These are phyloP conservation scores for Coleophoma eucalyptorum DNA, from an alignment of 2,329 filamentous ascomycete genomes.

Conservation along the genomic window DNA sequence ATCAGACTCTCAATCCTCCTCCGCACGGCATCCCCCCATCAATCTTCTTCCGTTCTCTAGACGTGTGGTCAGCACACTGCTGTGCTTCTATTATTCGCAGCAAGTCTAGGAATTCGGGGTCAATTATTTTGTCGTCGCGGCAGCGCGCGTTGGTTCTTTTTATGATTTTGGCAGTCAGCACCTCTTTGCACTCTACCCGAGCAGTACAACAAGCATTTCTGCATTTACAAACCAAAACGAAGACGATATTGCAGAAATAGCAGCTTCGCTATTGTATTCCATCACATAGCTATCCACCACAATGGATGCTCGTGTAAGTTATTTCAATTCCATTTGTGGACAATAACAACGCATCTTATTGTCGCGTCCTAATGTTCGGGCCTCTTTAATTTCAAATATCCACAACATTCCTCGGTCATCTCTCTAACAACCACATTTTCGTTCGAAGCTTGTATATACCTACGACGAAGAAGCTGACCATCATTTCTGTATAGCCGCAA, in stretches of 20 bases:
- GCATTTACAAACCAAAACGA: no score
- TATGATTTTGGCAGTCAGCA: no score
- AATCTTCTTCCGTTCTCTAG: no score
- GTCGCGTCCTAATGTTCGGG: slow-evolving; percentile 1
- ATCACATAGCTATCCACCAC: slow-evolving; percentile 15
- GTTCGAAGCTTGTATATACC: not conserved
- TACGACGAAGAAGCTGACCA: slow-evolving; percentile 13
- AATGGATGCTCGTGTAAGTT: slow-evolving; percentile 39
- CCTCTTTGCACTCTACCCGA: not conserved
- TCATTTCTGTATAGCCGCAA: slow-evolving; percentile 55
- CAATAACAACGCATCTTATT: not conserved
- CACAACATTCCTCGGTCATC: slow-evolving; percentile 16
- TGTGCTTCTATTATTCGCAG: no score
- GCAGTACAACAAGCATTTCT: not conserved
- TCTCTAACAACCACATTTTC: slow-evolving; percentile 14
- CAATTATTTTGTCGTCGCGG: no score
- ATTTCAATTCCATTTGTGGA: slow-evolving; percentile 4
- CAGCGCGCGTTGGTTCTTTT: no score
- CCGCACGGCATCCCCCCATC: no score
- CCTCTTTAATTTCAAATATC: not conserved
- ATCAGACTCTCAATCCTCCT: no score
- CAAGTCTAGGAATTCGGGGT: no score
- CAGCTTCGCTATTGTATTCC: slow-evolving; percentile 11
- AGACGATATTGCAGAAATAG: no score
- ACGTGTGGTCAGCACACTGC: no score